Percentiles rank a stretch among this genome's conserved stretches.
phyloP scores from a whole-genome alignment of 352 stramenopile species.

The Phytophthora palmivora region DNA sequence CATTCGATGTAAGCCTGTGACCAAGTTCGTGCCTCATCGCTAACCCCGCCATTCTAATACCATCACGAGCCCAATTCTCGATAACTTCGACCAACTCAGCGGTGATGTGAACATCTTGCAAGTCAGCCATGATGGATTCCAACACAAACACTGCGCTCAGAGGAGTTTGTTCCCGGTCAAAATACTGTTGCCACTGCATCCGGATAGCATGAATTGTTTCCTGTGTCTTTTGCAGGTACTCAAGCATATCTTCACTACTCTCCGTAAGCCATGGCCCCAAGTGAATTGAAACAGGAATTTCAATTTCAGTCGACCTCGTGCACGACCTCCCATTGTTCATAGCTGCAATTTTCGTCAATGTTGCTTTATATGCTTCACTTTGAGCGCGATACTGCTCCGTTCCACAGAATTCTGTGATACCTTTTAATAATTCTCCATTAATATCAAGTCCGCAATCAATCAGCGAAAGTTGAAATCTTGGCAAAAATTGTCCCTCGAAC shows the following conservation, averaged over 20 bases:
- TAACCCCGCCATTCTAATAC: constrained; percentile 26
- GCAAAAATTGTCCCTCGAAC: constrained; percentile 24
- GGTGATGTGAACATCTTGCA: constrained; percentile 21
- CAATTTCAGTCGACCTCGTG: constrained; percentile 33
- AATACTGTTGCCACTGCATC: constrained; percentile 18
- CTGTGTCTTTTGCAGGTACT: constrained; percentile 26
- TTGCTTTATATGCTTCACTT: constrained; percentile 26
- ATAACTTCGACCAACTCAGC: constrained; percentile 23
- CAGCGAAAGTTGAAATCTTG: constrained; percentile 26
- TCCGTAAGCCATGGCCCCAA: constrained; percentile 28
- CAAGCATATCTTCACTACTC: constrained; percentile 19
- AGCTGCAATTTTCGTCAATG: constrained; percentile 25
- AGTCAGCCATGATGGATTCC: constrained; percentile 26
- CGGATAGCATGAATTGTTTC: constrained; percentile 17
- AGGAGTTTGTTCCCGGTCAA: neutral
- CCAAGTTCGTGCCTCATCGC: constrained; percentile 24
- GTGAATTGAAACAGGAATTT: constrained; percentile 34
- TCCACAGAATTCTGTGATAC: constrained; percentile 27
- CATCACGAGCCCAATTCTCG: constrained; percentile 25
- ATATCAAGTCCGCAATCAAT: constrained; percentile 7
- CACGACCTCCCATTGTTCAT: constrained; percentile 9
- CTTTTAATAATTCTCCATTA: constrained; percentile 13
- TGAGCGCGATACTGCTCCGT: constrained; percentile 19
- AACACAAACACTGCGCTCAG: constrained; percentile 34
- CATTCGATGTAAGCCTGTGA: constrained; percentile 13